Conservation (phyloP, 257 asterid species). For the Oldenlandia corymbosa region DNA sequence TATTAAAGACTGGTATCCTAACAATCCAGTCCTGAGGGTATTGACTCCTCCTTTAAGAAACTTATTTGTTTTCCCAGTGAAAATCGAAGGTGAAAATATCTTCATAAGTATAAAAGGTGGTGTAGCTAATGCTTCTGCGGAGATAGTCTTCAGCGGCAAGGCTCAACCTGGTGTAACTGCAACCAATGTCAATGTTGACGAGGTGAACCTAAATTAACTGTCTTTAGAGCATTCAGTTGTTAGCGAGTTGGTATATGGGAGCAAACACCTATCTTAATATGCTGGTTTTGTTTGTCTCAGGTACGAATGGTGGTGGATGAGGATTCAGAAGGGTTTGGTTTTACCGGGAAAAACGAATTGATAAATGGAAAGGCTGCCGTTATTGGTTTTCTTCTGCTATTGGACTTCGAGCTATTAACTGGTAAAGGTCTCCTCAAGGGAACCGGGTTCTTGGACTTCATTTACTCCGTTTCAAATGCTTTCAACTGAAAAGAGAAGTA, state of each 20-base stretch:
- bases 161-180: conserved; percentile 94
- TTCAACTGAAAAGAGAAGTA: conserved; percentile 28
- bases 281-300: conserved; percentile 24
- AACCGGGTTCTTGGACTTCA: conserved; percentile 97
- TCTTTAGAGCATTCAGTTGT: not conserved
- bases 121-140: conserved; percentile 48
- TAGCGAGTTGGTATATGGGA: not conserved
- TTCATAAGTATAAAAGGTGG: conserved; percentile 50
- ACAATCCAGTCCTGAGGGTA: conserved; percentile 80
- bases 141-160: conserved; percentile 93
- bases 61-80: conserved; percentile 55
- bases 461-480: conserved; percentile 62
- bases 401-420: conserved; percentile 85
- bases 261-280: not conserved
- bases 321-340: conserved; percentile 61
- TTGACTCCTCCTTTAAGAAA: conserved; percentile 80
- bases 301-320: conserved; percentile 85
- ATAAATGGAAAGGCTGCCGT: conserved; percentile 91
- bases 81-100: conserved; percentile 61
- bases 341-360: conserved; percentile 66
- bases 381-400: conserved; percentile 74
- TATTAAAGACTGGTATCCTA: conserved; percentile 93
- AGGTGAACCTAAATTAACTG: conserved; percentile 49
- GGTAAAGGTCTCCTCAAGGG: conserved; percentile 93
- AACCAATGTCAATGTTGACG: conserved; percentile 75